Conservation (phyloP, 768 basidiomycete genomes). For the Trametes cinnabarina region DNA sequence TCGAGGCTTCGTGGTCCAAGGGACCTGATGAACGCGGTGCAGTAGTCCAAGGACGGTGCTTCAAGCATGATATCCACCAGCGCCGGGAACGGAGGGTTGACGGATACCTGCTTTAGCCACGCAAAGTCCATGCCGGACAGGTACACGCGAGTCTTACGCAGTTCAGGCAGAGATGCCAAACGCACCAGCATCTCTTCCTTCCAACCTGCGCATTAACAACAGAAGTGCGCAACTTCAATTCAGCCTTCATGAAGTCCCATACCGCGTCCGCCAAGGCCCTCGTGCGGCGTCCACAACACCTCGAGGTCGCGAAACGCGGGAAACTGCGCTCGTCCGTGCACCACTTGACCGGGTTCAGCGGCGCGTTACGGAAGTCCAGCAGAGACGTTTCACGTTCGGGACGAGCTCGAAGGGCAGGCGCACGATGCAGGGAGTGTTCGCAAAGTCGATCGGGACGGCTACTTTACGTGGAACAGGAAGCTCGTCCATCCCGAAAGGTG, state of each 20-base stretch:
- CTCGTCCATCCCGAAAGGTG: background rate
- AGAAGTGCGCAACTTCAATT: background rate
- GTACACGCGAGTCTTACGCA: conserved; percentile 1
- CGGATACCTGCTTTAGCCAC: background rate
- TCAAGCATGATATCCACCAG: conserved; percentile 6
- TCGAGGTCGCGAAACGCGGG: background rate
- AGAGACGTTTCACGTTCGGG: conserved; percentile 1
- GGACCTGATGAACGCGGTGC: background rate
- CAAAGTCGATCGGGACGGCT: background rate
- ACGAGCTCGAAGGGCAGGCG: conserved; percentile 5
- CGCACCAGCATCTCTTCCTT: background rate
- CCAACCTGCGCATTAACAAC: background rate
- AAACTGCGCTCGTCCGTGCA: background rate
- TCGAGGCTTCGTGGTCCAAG: conserved; percentile 2
- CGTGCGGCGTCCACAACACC: background rate
- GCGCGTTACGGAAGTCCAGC: background rate
- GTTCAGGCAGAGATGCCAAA: background rate
- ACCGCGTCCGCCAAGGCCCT: background rate
- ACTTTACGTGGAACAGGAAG: background rate
- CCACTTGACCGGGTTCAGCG: background rate
- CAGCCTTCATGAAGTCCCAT: background rate
- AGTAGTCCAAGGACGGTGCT: background rate
- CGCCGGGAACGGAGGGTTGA: background rate
- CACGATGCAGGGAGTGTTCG: background rate
- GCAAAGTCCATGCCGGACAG: background rate